phyloP scores from a whole-genome alignment of 179 eudicot genomes.

The Silene vulgaris region DNA sequence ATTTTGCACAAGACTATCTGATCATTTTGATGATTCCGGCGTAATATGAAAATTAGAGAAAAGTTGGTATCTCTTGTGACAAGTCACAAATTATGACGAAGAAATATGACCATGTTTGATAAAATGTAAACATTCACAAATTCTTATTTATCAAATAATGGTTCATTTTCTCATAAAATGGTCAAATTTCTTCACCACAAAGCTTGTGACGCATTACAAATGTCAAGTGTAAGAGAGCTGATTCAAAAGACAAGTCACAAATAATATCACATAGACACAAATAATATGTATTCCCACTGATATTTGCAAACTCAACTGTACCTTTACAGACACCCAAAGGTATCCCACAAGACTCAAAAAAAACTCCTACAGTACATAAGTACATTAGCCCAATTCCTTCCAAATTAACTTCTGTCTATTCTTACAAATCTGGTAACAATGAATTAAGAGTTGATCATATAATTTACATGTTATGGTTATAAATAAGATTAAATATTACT shows the following conservation, averaged over 20 bases:
- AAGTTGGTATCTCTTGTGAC: too few species aligned
- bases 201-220: too few species aligned
- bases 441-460: slow-evolving; percentile 19
- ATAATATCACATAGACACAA: background rate
- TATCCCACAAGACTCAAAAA: slow-evolving; percentile 17
- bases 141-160: too few species aligned
- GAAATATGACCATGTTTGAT: too few species aligned
- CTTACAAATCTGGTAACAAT: slow-evolving; percentile 18
- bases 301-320: slow-evolving; percentile 23
- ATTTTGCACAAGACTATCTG: too few species aligned
- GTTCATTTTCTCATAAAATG: too few species aligned
- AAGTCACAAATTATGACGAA: too few species aligned
- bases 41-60: too few species aligned
- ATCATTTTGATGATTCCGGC: too few species aligned
- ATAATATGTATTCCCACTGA: slow-evolving; percentile 17
- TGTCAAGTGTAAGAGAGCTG: too few species aligned
- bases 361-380: background rate
- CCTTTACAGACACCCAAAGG: slow-evolving; percentile 28
- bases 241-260: background rate
- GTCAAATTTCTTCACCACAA: too few species aligned
- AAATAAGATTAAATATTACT: slow-evolving; percentile 30
- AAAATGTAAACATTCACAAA: too few species aligned
- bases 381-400: slow-evolving; percentile 26
- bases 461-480: slow-evolving; percentile 15
- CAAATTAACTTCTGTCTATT: slow-evolving; percentile 12